Conservation (phyloP, 2,329 filamentous ascomycete species). For the Westerdykella sp. region DNA sequence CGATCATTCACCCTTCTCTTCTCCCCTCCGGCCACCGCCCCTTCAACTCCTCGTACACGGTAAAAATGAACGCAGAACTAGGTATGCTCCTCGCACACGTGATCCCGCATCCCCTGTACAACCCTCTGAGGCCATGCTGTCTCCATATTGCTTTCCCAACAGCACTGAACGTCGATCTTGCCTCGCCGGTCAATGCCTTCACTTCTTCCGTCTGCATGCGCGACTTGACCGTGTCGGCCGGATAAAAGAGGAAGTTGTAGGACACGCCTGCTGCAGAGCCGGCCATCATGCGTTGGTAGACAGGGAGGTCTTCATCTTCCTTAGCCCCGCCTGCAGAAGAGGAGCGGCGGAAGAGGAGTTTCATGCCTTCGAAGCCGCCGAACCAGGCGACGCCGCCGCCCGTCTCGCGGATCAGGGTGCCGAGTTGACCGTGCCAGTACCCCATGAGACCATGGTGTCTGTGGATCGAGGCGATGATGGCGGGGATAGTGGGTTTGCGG, state of each 20-base stretch:
- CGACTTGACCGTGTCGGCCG: constrained; percentile 94
- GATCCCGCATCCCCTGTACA: constrained; percentile 93
- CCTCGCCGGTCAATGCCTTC: constrained; percentile 43
- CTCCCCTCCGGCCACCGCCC: constrained; percentile 20
- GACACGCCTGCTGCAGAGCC: constrained; percentile 84
- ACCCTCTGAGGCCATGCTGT: constrained; percentile 71
- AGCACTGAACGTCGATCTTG: constrained; percentile 61
- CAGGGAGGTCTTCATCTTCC: constrained; percentile 55
- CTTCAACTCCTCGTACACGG: constrained; percentile 85
- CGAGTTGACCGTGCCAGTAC: constrained; percentile 93
- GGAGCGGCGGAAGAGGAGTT: constrained; percentile 59
- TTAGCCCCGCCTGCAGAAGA: constrained; percentile 22
- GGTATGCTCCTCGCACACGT: constrained; percentile 83
- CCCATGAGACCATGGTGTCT: constrained; percentile 74
- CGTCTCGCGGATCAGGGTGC: constrained; percentile 88
- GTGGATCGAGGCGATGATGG: constrained; percentile 73
- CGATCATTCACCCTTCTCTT: too few relatives aligned
- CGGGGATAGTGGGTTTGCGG: constrained; percentile 56
- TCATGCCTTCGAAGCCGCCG: constrained; percentile 53
- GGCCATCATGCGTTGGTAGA: constrained; percentile 82
- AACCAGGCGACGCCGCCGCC: constrained; percentile 96
- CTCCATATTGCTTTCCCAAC: constrained; percentile 72
- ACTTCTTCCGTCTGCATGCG: constrained; percentile 88
- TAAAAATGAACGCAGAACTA: constrained; percentile 97
- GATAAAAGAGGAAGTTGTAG: constrained; percentile 97